These are phyloP conservation scores for Saccharomycopsis hybrid DNA, from an alignment of 1,139 yeast species.

Conservation along the genomic window DNA sequence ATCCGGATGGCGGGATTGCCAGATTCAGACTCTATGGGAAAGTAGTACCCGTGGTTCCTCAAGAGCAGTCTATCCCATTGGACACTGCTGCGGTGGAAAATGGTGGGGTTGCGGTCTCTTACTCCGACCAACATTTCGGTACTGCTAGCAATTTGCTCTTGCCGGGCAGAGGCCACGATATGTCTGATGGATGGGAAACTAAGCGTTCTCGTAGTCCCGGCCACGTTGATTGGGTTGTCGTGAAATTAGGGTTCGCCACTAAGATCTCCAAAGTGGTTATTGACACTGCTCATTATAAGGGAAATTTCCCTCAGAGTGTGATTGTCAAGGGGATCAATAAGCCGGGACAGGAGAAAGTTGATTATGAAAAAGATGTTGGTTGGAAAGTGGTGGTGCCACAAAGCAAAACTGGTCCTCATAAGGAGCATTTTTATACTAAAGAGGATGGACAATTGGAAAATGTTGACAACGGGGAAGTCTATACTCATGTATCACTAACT, in stretches of 20 bases:
- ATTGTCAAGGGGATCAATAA: conserved; percentile 48
- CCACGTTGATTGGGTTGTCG: conserved; percentile 86
- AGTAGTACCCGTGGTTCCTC: conserved; percentile 61
- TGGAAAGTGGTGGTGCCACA: conserved; percentile 68
- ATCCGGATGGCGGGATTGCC: conserved; percentile 97
- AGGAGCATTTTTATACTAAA: conserved; percentile 56
- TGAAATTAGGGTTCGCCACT: conserved; percentile 65
- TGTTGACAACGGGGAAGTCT: conserved; percentile 26
- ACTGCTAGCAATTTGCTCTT: conserved; percentile 79
- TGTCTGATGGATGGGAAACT: conserved; percentile 99
- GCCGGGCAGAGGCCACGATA: conserved; percentile 92
- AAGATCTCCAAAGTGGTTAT: conserved; percentile 57
- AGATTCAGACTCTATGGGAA: conserved; percentile 83
- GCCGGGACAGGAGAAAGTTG: conserved; percentile 34
- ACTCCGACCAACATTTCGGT: conserved; percentile 91
- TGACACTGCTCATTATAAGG: conserved; percentile 91
- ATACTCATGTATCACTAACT: conserved; percentile 67
- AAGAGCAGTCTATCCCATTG: conserved; percentile 36
- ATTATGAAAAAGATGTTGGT: conserved; percentile 32
- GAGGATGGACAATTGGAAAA: conserved; percentile 20
- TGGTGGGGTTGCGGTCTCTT: conserved; percentile 82
- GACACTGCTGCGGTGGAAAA: conserved; percentile 79
- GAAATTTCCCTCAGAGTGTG: conserved; percentile 83
- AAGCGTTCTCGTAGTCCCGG: conserved; percentile 75
- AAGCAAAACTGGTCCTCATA: conserved; percentile 71